Conservation (phyloP, 228 moss, liverwort and hornwort species). For the Sphagnum fallax region DNA sequence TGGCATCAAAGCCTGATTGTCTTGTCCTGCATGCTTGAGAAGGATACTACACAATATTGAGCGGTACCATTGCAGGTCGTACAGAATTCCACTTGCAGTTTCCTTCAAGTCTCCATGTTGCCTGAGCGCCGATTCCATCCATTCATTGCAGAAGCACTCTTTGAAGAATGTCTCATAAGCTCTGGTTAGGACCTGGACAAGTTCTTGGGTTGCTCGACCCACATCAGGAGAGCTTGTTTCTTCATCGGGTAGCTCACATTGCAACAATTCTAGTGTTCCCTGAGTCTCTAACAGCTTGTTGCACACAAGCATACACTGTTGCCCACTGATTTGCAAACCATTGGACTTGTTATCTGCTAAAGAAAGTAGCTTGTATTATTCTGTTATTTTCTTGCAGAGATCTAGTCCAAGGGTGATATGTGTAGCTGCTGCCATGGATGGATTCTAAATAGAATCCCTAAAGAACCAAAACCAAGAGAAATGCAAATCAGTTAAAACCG, state of each 20-base stretch:
- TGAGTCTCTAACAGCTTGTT: constrained; percentile 5
- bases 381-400: no score
- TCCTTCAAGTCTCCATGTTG: constrained; percentile 8
- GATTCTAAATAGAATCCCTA: no score
- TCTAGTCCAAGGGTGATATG: no score
- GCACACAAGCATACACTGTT: constrained; percentile 11
- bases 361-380: no score
- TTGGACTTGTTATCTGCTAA: no score
- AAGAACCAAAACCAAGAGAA: no score
- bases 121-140: constrained; percentile 10
- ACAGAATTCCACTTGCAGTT: constrained; percentile 2
- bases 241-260: no score
- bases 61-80: constrained; percentile 10
- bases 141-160: constrained; percentile 13
- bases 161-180: constrained; percentile 5
- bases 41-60: constrained; percentile 15
- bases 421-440: no score
- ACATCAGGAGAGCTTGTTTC: no score
- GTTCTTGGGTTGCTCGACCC: constrained; percentile 2
- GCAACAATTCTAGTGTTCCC: not conserved
- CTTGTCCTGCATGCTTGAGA: not conserved
- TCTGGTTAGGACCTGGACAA: constrained; percentile 4
- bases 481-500: no score
- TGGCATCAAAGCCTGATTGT: not conserved
- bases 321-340: constrained; percentile 1